These are phyloP conservation scores for Lunularia cruciata DNA, from an alignment of 225 moss, liverwort and hornwort species.

Conservation along the genomic window DNA sequence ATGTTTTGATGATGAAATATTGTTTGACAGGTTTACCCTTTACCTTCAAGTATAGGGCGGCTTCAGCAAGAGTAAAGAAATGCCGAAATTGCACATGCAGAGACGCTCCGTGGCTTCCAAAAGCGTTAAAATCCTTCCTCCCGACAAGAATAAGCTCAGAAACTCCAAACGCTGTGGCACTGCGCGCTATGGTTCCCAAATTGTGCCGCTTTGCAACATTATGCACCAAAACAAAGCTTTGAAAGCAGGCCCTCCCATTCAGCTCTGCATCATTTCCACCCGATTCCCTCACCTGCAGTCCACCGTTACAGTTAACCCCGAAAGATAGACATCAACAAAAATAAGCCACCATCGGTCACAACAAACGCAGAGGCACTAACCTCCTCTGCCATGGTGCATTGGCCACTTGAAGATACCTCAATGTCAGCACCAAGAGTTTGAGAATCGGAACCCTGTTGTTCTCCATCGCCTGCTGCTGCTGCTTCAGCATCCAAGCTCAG, in stretches of 20 bases:
- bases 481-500: constrained; percentile 16
- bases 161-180: constrained; percentile 94
- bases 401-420: not conserved
- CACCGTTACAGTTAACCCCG: not conserved
- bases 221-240: constrained; percentile 81
- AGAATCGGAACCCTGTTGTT: not conserved
- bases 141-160: constrained; percentile 88
- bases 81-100: constrained; percentile 91
- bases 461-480: not conserved
- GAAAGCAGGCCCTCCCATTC: constrained; percentile 21
- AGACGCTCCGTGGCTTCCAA: constrained; percentile 97
- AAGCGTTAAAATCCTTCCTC: constrained; percentile 95
- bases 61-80: constrained; percentile 74
- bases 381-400: not conserved
- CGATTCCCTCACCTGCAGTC: constrained; percentile 22
- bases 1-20: too few species aligned
- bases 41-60: constrained; percentile 85
- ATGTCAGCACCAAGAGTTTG: not conserved
- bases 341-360: not conserved
- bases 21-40: too few species aligned
- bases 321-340: not conserved
- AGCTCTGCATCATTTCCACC: not conserved
- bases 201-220: constrained; percentile 97
- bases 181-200: constrained; percentile 91
- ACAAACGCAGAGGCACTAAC: too few species aligned